Evolutionary conservation across 2,329 filamentous ascomycete genomes (phyloP).

Genomic region (Pestalotiopsis fici): DNA sequence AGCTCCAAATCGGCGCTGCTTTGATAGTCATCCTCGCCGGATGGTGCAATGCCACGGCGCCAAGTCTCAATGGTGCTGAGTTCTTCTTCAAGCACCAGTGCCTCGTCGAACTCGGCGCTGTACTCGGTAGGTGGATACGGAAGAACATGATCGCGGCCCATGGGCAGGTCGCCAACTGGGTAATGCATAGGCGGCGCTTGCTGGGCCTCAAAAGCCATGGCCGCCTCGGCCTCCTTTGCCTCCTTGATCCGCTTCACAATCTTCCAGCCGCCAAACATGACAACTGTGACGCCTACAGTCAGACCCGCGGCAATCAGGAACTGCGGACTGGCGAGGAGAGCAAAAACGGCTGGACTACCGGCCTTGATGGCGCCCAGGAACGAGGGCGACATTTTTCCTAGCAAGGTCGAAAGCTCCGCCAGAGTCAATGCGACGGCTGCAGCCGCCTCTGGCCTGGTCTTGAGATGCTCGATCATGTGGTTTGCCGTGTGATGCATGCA

Average conservation of each 20-base stretch:
- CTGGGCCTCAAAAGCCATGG: conserved; percentile 28
- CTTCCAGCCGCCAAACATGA: conserved; percentile 95
- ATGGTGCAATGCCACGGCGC: conserved; percentile 56
- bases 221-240: conserved; percentile 24
- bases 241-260: conserved; percentile 84
- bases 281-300: conserved; percentile 88
- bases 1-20: conserved; percentile 48
- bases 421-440: conserved; percentile 91
- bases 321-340: conserved; percentile 83
- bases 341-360: conserved; percentile 82
- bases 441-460: conserved; percentile 80
- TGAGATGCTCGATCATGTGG: conserved; percentile 76
- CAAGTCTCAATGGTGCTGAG: conserved; percentile 60
- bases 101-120: conserved; percentile 49
- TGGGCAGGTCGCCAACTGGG: conserved; percentile 25
- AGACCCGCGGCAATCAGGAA: conserved; percentile 92
- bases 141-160: neutral
- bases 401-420: conserved; percentile 83
- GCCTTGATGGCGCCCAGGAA: conserved; percentile 76
- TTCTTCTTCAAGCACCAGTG: conserved; percentile 58
- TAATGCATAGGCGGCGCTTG: conserved; percentile 19
- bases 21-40: conserved; percentile 46
- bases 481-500: conserved; percentile 84
- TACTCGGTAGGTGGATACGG: conserved; percentile 11
- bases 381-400: conserved; percentile 81